phyloP scores from a whole-genome alignment of 2,329 filamentous ascomycete species.

The Ophiostoma sp. region DNA sequence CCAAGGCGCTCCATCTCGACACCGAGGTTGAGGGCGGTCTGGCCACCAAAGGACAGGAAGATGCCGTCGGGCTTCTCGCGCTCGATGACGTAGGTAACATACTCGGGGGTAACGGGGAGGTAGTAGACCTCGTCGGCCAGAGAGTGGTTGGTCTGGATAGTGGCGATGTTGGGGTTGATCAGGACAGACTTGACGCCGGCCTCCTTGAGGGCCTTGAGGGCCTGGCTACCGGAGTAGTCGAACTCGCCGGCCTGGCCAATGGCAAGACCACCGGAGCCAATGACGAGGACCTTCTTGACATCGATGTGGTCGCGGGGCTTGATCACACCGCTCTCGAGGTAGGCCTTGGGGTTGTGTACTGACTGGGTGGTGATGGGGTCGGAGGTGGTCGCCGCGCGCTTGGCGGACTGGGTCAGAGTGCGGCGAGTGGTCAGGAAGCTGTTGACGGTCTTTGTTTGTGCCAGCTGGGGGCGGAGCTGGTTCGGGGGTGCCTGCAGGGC shows the following conservation, averaged over 20 bases:
- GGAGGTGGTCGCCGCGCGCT: conserved; percentile 38
- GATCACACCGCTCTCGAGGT: conserved; percentile 81
- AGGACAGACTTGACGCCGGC: conserved; percentile 96
- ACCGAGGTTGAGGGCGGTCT: conserved; percentile 93
- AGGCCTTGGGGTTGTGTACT: conserved; percentile 77
- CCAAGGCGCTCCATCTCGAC: conserved; percentile 96
- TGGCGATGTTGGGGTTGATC: conserved; percentile 98
- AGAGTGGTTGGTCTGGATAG: conserved; percentile 95
- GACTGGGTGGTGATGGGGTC: conserved; percentile 51
- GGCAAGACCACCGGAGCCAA: conserved; percentile 88
- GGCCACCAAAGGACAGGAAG: conserved; percentile 93
- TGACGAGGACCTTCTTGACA: conserved; percentile 95
- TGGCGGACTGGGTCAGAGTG: conserved; percentile 43
- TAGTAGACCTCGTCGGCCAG: conserved; percentile 99
- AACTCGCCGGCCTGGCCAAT: conserved; percentile 98
- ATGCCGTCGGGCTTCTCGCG: conserved; percentile 93
- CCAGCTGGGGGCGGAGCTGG: conserved; percentile 32
- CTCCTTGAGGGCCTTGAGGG: conserved; percentile 92
- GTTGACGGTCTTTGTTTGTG: conserved; percentile 14
- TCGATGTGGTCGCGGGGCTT: conserved; percentile 73
- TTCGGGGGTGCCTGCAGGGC: conserved; percentile 31
- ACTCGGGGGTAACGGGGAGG: conserved; percentile 93
- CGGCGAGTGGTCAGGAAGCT: conserved; percentile 30
- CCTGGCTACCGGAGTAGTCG: conserved; percentile 96
- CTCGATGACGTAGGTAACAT: conserved; percentile 96